These are phyloP conservation scores for Batkoa obscura DNA, from an alignment of 371 early-diverging fungal species.

Conservation along the genomic window DNA sequence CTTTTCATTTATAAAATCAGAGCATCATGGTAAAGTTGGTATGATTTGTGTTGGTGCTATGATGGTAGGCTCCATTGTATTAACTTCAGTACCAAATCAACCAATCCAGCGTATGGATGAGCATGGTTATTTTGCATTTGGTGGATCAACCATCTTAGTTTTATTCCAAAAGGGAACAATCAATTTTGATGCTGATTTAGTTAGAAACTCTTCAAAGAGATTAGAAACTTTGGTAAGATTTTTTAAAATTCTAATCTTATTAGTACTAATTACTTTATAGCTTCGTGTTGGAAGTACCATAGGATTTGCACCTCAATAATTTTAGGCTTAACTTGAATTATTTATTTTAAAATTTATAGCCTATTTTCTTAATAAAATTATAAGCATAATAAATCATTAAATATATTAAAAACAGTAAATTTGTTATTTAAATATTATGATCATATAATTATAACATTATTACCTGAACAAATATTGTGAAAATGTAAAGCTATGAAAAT, in stretches of 20 bases:
- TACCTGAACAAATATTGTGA: too few relatives aligned
- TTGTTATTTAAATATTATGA: too few relatives aligned
- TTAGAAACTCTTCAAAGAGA: constrained; percentile 23
- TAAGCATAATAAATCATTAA: too few relatives aligned
- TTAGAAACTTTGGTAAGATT: constrained; percentile 25
- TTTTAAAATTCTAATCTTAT: not conserved
- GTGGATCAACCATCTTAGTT: constrained; percentile 57
- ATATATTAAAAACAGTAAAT: too few relatives aligned
- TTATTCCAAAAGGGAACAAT: constrained; percentile 41
- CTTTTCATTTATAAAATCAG: constrained; percentile 44
- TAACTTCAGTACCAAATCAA: constrained; percentile 32
- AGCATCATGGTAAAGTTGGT: constrained; percentile 52
- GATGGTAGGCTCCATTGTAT: constrained; percentile 73
- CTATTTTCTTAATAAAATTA: too few relatives aligned
- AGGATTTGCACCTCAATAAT: not conserved
- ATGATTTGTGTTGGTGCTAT: constrained; percentile 63
- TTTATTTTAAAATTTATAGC: too few relatives aligned
- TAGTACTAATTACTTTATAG: not conserved
- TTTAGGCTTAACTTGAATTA: too few relatives aligned
- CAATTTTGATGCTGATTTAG: constrained; percentile 42
- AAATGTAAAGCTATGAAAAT: too few relatives aligned
- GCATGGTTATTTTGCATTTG: constrained; percentile 64
- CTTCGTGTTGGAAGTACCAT: not conserved
- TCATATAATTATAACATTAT: too few relatives aligned
- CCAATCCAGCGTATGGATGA: constrained; percentile 49